Conservation (phyloP, 768 basidiomycete genomes). For the Leccinum barrowsii region DNA sequence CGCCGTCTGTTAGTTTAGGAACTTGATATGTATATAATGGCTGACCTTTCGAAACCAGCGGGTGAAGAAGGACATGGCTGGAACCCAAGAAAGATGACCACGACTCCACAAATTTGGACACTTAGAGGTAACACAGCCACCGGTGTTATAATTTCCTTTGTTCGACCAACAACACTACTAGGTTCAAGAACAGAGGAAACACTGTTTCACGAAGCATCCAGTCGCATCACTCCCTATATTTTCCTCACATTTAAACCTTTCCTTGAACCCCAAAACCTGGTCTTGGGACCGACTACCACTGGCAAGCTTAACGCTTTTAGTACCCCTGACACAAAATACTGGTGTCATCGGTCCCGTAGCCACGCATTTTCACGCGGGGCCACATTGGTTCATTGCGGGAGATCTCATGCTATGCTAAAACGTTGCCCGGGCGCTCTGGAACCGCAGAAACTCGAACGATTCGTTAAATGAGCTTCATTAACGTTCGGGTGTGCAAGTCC, state of each 20-base stretch:
- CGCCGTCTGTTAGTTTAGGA: neutral
- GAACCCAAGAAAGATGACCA: conserved; percentile 2
- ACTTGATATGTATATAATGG: neutral
- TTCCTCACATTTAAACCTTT: neutral
- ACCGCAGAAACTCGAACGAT: neutral
- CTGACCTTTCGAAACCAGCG: conserved; percentile 30
- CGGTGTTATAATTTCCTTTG: neutral
- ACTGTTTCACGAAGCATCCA: neutral
- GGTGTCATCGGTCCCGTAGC: neutral
- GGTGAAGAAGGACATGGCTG: conserved; percentile 29
- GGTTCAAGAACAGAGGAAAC: neutral
- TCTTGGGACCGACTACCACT: neutral
- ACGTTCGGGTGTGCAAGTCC: neutral
- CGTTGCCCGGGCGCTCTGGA: neutral
- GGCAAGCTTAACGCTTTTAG: neutral
- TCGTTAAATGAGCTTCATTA: neutral
- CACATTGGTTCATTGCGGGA: neutral
- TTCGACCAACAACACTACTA: no score
- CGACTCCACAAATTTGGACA: conserved; percentile 16
- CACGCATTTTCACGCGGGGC: neutral
- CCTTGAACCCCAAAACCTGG: neutral
- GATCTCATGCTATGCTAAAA: neutral
- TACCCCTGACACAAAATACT: neutral
- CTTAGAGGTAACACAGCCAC: conserved; percentile 22
- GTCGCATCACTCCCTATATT: neutral